phyloP scores from a whole-genome alignment of 768 basidiomycete species.

The Melanogaster broomeanus region DNA sequence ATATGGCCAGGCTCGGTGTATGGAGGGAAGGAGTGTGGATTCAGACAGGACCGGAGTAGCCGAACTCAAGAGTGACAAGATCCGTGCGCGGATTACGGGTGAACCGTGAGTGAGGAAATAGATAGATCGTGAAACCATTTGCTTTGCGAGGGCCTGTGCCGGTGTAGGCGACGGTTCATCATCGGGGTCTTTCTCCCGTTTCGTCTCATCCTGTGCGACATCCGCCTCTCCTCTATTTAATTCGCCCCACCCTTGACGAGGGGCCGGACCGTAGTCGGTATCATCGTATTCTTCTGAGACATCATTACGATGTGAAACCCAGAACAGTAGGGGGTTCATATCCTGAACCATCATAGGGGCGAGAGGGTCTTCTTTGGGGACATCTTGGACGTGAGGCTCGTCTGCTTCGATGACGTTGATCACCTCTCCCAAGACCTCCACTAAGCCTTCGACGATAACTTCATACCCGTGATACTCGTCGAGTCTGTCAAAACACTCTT shows the following conservation, averaged over 20 bases:
- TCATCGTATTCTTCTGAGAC: constrained; percentile 38
- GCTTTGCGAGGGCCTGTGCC: constrained; percentile 73
- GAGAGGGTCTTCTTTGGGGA: constrained; percentile 18
- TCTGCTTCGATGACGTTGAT: constrained; percentile 73
- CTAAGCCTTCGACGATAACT: constrained; percentile 78
- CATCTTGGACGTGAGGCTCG: constrained; percentile 31
- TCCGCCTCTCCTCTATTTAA: constrained; percentile 25
- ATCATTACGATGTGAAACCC: constrained; percentile 56
- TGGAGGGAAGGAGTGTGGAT: constrained; percentile 75
- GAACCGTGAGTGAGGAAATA: constrained; percentile 93
- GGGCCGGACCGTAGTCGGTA: constrained; percentile 60
- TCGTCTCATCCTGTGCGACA: constrained; percentile 18
- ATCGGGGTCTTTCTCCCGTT: constrained; percentile 26
- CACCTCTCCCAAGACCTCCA: constrained; percentile 86
- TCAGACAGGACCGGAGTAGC: constrained; percentile 74
- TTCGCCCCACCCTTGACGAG: constrained; percentile 58
- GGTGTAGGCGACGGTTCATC: constrained; percentile 59
- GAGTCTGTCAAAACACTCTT: constrained; percentile 95
- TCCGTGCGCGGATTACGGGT: constrained; percentile 80
- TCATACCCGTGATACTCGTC: constrained; percentile 97
- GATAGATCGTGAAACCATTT: constrained; percentile 84
- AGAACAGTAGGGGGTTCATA: constrained; percentile 59
- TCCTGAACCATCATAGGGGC: constrained; percentile 30
- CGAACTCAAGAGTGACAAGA: constrained; percentile 71
- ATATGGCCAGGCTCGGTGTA: constrained; percentile 94